A percentile compares a stretch with the other conserved stretches of the same genome.
phyloP scores from a whole-genome alignment of 495 filamentous ascomycete species.

The Penicillium antarcticum region DNA sequence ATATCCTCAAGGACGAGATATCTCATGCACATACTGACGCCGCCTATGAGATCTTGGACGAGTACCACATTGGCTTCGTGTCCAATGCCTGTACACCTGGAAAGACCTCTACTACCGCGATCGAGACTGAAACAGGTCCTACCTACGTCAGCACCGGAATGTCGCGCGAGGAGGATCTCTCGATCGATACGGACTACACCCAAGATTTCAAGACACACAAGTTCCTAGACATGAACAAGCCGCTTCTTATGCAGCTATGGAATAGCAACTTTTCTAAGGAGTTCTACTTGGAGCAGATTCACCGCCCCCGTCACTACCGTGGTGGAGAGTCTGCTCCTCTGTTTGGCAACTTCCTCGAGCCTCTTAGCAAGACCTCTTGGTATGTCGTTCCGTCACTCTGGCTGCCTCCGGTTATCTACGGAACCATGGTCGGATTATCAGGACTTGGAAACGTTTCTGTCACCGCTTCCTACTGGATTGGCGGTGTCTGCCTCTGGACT shows the following conservation, averaged over 20 bases:
- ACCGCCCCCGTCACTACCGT: constrained; percentile 91
- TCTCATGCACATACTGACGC: constrained; percentile 86
- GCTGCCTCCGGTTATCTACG: constrained; percentile 79
- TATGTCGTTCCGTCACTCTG: constrained; percentile 82
- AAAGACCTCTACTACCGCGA: constrained; percentile 15
- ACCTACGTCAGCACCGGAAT: constrained; percentile 78
- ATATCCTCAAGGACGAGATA: constrained; percentile 77
- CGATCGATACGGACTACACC: constrained; percentile 72
- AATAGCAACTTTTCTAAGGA: constrained; percentile 80
- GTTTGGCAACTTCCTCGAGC: constrained; percentile 98
- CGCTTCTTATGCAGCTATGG: constrained; percentile 89
- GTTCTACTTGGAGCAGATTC: constrained; percentile 95
- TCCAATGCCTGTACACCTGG: constrained; percentile 26
- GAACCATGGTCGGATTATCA: constrained; percentile 60
- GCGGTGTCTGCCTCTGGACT: constrained; percentile 78
- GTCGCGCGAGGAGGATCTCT: constrained; percentile 80
- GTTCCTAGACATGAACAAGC: constrained; percentile 86
- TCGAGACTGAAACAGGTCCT: constrained; percentile 32
- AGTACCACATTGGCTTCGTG: constrained; percentile 79
- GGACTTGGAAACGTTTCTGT: constrained; percentile 47
- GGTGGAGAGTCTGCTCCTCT: constrained; percentile 88
- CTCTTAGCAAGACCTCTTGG: constrained; percentile 90
- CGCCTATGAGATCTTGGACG: constrained; percentile 89
- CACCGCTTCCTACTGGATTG: constrained; percentile 54
- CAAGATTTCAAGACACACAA: constrained; percentile 82